Percentiles rank a stretch among this genome's conserved stretches.
phyloP scores from a whole-genome alignment of 2,329 filamentous ascomycete species.

The Coniochaeta hoffmannii region DNA sequence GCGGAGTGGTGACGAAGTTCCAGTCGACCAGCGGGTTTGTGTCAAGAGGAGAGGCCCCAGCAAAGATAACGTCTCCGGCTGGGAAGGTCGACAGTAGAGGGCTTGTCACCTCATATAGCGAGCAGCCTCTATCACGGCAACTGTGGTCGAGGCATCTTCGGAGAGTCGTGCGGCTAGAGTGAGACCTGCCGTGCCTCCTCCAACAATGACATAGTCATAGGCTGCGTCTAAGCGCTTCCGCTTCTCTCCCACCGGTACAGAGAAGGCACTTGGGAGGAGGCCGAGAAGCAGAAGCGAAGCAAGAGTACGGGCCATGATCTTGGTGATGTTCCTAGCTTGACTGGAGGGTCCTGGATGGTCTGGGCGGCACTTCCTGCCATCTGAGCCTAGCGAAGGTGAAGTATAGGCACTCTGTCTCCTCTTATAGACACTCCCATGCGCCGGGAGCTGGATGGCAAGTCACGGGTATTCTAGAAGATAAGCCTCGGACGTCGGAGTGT shows the following conservation, averaged over 20 bases:
- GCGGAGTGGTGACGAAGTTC: conserved; percentile 18
- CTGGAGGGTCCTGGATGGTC: background rate
- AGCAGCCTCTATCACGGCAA: conserved; percentile 32
- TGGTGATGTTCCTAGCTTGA: background rate
- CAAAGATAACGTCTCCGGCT: conserved; percentile 8
- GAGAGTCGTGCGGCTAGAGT: conserved; percentile 23
- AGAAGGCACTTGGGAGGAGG: background rate
- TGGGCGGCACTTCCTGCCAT: background rate
- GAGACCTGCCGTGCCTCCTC: conserved; percentile 30
- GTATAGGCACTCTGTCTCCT: background rate
- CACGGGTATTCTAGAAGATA: background rate
- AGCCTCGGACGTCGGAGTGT: background rate
- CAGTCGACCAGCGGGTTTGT: conserved; percentile 18
- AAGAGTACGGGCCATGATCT: background rate
- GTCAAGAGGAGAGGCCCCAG: conserved; percentile 10
- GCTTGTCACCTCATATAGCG: conserved; percentile 19
- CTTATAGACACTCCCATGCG: background rate
- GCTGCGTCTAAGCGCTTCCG: background rate
- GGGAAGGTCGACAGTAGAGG: conserved; percentile 14
- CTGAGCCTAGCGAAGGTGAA: background rate
- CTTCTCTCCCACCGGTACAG: background rate
- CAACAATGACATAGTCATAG: conserved; percentile 18
- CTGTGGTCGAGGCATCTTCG: conserved; percentile 20
- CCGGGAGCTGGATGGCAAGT: background rate
- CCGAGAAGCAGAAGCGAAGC: background rate